Base-by-base conservation (phyloP, 495 filamentous ascomycete species). In the Cenococcum geophilum region DNA sequence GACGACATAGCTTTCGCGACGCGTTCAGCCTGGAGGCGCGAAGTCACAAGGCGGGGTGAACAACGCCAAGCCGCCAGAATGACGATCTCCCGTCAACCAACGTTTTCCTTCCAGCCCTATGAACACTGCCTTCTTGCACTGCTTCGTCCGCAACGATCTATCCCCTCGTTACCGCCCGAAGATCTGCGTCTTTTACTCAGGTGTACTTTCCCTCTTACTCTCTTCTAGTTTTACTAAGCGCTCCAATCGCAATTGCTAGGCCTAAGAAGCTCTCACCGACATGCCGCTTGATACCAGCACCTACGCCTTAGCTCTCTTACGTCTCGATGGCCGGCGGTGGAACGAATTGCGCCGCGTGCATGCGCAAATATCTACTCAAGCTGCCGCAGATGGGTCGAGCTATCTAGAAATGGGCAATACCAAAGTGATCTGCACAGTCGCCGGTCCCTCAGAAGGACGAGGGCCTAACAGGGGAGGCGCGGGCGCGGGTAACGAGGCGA, bases 381-480 rank as follows among this genome's bases (percentile, higher is more conserved):
- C 91, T 25, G 84, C 91, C 58, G 89, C 92, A 34, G 93, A 96
- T 56, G 93, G 93, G 11, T 91, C 87, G 23, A 85, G 83, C 55
- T 96, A 95, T 74, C 80, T 97, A 22, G 88, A 93, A 68, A 93
- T 95, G 86, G 93, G 93, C 61, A 95, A 97, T 72, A 98, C 95
- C 4, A 90, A 95, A 70, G 86, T 97, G 61, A 87, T 97, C 75
- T 97, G 93, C 77, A 91, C 90, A 2, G 84, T 97, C 9, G 79
- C 83, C 5, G 93, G 93, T 0, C 93, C 93, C 0, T 81, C 78
- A 22, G 92, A 97, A 66, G 78, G 76, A 4, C 78, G 82, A 51
- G 27, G 27, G 3, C 27, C 27, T 32, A 68, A 81, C 60, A 71
- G 76, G 35, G 78, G 77, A 58, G 62, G 74, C 36, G 78, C 76